phyloP scores from a whole-genome alignment of 805 yeast species.

The Candida railenensis region DNA sequence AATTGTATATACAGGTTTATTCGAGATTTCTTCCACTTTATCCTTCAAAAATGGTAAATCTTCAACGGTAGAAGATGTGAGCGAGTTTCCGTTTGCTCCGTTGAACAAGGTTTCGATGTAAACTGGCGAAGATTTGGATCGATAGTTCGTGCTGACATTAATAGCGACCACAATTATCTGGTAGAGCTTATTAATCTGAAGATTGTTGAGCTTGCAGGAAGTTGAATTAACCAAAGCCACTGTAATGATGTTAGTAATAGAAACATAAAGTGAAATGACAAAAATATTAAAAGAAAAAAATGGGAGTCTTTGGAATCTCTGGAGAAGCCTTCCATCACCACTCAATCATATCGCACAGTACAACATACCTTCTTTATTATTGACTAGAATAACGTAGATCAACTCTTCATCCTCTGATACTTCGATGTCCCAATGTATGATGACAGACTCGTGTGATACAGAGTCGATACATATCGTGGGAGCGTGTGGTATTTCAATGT shows the following conservation, averaged over 20 bases:
- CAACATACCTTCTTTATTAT: conserved; percentile 22
- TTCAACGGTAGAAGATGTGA: not conserved
- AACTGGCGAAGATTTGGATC: conserved; percentile 32
- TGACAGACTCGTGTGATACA: conserved; percentile 44
- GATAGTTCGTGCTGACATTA: conserved; percentile 32
- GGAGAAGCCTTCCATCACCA: too few relatives aligned
- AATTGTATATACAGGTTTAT: not conserved
- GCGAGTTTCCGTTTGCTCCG: conserved; percentile 3
- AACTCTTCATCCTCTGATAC: conserved; percentile 26
- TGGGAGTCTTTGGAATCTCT: too few relatives aligned
- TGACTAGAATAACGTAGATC: conserved; percentile 32
- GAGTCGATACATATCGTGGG: conserved; percentile 57
- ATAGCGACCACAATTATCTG: conserved; percentile 37
- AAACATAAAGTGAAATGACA: not conserved
- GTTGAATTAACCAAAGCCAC: conserved; percentile 35
- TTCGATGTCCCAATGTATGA: conserved; percentile 56
- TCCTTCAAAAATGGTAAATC: conserved; percentile 4
- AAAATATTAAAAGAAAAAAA: not conserved
- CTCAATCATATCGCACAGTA: not conserved
- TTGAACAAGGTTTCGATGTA: conserved; percentile 25
- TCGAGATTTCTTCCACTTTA: conserved; percentile 1
- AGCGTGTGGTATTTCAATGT: conserved; percentile 54
- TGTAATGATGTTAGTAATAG: not conserved
- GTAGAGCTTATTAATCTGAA: conserved; percentile 26
- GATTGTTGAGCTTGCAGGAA: conserved; percentile 32